Base-by-base conservation (phyloP, 2,329 filamentous ascomycete species). In the Chaetomium olivaceum region DNA sequence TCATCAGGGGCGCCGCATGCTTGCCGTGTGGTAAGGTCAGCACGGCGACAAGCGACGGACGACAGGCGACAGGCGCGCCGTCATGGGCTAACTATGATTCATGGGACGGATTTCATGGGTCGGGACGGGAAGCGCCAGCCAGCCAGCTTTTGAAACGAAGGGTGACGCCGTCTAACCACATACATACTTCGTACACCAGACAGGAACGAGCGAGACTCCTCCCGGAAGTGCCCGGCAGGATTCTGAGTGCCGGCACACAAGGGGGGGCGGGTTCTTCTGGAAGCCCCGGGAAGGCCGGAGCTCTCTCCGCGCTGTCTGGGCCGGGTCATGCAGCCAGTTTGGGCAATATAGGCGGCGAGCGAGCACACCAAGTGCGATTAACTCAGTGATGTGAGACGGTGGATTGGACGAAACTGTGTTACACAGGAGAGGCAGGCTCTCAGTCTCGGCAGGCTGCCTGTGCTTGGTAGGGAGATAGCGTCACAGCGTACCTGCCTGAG, bases 221-320 rank as follows among this genome's bases (percentile, higher is more conserved):
- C 39, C 39, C 39, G 39, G 51, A n/a, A 23, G 12, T 19, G 2
- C 52, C 29, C 27, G 29, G 58, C n/a, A 48, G 19, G 50, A 27
- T 55, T 33, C 11, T 27, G 33, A 23, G 50, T 54, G 50, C 31
- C 59, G 59, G 31, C 23, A 61, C 48, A 33, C 31, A 33, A 3
- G 14, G 36, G 36, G 36, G 14, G 14, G 12, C 9, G 3, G 23
- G 21, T 23, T 25, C 33, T 61, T 65, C 58, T 61, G 31, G 58
- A 58, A 61, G 46, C 25, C 2, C 36, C 63, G 63, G 63, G 25
- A 65, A 58, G 23, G 33, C 54, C 58, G 63, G 58, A 58, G 58
- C 14, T 5, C 52, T 21, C 31, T 57, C 63, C 63, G 58, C 21
- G 52, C 19, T 43, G n/a, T 25, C 16, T 27, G 19, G 39, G 63